phyloP scores from a whole-genome alignment of 768 basidiomycete species.

The Mycena rosella region DNA sequence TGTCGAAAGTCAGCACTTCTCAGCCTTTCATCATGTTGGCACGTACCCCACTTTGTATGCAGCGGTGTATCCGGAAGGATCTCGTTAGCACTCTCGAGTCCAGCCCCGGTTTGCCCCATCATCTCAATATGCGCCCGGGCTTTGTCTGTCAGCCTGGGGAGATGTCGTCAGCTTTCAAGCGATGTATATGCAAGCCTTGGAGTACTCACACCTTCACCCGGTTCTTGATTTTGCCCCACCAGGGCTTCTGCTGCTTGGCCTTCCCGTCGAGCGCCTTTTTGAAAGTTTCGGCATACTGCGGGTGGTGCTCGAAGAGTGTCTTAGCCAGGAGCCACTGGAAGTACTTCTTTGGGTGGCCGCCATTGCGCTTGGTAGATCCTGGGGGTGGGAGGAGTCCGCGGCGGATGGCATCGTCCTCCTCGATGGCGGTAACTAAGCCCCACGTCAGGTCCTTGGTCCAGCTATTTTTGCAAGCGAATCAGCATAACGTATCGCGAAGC shows the following conservation, averaged over 20 bases:
- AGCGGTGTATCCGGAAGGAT: not conserved
- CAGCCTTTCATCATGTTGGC: too few species aligned
- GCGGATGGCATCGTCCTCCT: not conserved
- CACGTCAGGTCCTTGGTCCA: not conserved
- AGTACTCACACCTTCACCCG: not conserved
- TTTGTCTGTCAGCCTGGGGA: too few species aligned
- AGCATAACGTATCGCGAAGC: too few species aligned
- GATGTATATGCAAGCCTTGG: too few species aligned
- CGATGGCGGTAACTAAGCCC: not conserved
- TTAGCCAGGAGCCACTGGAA: not conserved
- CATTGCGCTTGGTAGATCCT: not conserved
- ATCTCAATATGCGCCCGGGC: not conserved
- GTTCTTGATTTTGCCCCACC: conserved; percentile 9
- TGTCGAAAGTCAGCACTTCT: not conserved
- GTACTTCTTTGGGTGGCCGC: not conserved
- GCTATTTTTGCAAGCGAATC: too few species aligned
- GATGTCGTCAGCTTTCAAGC: too few species aligned
- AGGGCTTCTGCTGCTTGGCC: not conserved
- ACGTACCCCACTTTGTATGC: conserved; percentile 1
- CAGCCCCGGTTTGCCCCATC: conserved; percentile 9
- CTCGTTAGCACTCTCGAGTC: not conserved
- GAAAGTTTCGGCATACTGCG: not conserved
- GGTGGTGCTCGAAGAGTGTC: not conserved
- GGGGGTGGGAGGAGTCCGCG: not conserved
- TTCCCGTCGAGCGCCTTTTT: too few species aligned